phyloP scores from a whole-genome alignment of 2,329 filamentous ascomycete genomes.

The Bipolaris cookei region DNA sequence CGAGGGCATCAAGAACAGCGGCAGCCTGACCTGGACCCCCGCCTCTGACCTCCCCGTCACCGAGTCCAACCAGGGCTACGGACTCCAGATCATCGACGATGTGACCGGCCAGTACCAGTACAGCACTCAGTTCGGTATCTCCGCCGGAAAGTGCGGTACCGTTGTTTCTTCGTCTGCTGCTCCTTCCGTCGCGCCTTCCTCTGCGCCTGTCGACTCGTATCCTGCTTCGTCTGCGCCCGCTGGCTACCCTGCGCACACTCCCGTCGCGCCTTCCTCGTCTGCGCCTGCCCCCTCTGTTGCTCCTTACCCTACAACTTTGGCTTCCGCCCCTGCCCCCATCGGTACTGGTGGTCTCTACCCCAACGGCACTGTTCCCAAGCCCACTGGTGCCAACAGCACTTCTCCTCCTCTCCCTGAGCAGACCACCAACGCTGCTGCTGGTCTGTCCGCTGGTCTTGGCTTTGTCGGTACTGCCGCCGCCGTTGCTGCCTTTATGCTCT shows the following conservation, averaged over 20 bases:
- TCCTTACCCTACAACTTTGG: slow-evolving; percentile 22
- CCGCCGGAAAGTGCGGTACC: slow-evolving; percentile 47
- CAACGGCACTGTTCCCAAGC: slow-evolving; percentile 43
- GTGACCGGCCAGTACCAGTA: slow-evolving; percentile 64
- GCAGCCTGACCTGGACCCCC: slow-evolving; percentile 63
- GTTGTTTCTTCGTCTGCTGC: slow-evolving; percentile 5
- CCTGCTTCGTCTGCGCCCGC: slow-evolving; percentile 13
- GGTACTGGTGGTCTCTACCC: slow-evolving; percentile 10
- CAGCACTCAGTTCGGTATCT: slow-evolving; percentile 67
- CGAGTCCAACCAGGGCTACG: slow-evolving; percentile 61
- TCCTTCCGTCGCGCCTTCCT: slow-evolving; percentile 18
- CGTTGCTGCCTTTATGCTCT: slow-evolving; percentile 49
- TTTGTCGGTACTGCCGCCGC: slow-evolving; percentile 52
- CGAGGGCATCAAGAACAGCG: slow-evolving; percentile 62
- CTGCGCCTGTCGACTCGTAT: slow-evolving; percentile 13
- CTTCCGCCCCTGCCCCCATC: slow-evolving; percentile 30
- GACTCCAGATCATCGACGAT: slow-evolving; percentile 67
- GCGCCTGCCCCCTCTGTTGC: slow-evolving; percentile 5
- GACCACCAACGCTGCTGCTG: slow-evolving; percentile 43
- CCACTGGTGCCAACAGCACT: slow-evolving; percentile 37
- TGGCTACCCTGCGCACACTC: slow-evolving; percentile 14
- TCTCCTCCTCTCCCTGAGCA: slow-evolving; percentile 31
- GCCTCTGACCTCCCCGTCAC: slow-evolving; percentile 52
- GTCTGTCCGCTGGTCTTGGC: slow-evolving; percentile 45
- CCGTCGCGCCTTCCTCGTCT: slow-evolving; percentile 6